phyloP scores from a whole-genome alignment of 1,284 basidiomycete species.

The Moniliophthora roreri region DNA sequence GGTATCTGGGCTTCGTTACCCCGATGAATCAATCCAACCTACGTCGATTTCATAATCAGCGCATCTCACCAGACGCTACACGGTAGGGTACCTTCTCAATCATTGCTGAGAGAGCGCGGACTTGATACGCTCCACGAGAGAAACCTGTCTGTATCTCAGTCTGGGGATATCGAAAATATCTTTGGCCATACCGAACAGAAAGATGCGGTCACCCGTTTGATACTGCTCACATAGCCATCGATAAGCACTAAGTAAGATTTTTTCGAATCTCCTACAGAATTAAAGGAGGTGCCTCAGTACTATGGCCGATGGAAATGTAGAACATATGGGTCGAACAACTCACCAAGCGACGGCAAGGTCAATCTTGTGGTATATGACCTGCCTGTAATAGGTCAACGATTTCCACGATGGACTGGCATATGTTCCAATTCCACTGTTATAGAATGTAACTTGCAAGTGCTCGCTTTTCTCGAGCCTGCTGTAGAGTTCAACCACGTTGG shows the following conservation, averaged over 20 bases:
- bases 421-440: conserved; percentile 42
- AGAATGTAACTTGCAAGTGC: conserved; percentile 30
- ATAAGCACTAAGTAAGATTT: conserved; percentile 34
- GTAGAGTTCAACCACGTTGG: conserved; percentile 26
- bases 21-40: conserved; percentile 32
- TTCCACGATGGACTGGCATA: conserved; percentile 29
- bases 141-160: conserved; percentile 26
- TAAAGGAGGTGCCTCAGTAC: not conserved
- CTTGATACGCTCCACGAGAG: conserved; percentile 36
- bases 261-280: conserved; percentile 34
- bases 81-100: conserved; percentile 25
- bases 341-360: conserved; percentile 33
- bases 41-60: no score
- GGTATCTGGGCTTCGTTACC: conserved; percentile 36
- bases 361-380: conserved; percentile 20
- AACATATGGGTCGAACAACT: not conserved
- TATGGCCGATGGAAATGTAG: not conserved
- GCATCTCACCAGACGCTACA: no score
- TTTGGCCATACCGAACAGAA: conserved; percentile 32
- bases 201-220: conserved; percentile 31
- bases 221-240: conserved; percentile 40
- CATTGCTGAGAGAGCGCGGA: conserved; percentile 30
- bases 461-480: conserved; percentile 17
- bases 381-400: conserved; percentile 17
- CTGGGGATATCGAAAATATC: not conserved